phyloP scores from a whole-genome alignment of 2,329 filamentous ascomycete species.

The Fusarium sp. region DNA sequence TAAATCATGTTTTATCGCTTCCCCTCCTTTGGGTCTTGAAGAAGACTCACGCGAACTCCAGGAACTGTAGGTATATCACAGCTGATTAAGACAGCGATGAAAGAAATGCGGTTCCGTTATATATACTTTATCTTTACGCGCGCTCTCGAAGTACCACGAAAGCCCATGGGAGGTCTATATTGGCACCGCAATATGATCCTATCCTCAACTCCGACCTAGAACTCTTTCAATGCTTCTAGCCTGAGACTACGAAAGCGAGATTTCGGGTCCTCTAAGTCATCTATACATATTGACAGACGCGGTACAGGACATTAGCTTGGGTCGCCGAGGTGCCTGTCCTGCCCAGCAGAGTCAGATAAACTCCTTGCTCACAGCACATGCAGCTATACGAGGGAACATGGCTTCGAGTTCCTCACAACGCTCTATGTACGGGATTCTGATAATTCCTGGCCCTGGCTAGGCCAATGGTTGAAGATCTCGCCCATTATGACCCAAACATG shows the following conservation, averaged over 20 bases:
- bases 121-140: neutral
- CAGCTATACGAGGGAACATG: neutral
- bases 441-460: too few species aligned
- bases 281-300: neutral
- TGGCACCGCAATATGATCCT: neutral
- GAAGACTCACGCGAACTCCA: neutral
- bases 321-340: neutral
- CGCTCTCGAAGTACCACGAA: neutral
- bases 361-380: neutral
- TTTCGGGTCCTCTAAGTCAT: neutral
- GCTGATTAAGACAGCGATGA: neutral
- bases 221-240: neutral
- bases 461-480: too few species aligned
- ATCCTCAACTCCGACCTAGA: neutral
- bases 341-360: neutral
- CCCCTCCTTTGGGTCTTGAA: neutral
- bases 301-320: too few species aligned
- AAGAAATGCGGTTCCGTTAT: neutral
- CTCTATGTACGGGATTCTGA: neutral
- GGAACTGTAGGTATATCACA: neutral
- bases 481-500: too few species aligned
- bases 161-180: neutral
- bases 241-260: neutral
- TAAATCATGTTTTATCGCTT: neutral
- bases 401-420: neutral